Conservation (phyloP, 169 alveolate species). For the Plasmodium berghei region DNA sequence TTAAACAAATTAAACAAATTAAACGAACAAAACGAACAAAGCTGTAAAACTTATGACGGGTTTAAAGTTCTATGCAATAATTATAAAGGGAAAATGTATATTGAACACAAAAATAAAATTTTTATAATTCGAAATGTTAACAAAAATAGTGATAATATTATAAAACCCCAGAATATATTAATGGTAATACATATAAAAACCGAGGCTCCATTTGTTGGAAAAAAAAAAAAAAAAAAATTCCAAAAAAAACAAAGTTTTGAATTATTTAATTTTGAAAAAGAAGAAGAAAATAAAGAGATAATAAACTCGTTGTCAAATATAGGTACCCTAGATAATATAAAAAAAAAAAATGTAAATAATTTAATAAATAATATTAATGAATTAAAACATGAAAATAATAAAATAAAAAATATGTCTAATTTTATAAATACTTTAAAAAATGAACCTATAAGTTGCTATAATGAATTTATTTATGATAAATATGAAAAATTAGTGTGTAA, state of each 20-base stretch:
- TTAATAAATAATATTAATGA: conserved; percentile 40
- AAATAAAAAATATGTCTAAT: neutral
- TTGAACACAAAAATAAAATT: conserved; percentile 37
- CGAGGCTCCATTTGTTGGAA: neutral
- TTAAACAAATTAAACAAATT: neutral
- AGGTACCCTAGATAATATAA: conserved; percentile 5
- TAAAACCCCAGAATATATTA: conserved; percentile 9
- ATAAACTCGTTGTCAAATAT: conserved; percentile 27
- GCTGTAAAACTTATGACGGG: neutral
- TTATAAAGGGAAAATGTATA: conserved; percentile 35
- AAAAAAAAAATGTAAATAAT: neutral
- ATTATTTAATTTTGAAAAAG: conserved; percentile 46
- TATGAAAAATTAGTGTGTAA: conserved; percentile 8
- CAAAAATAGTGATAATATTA: conserved; percentile 21
- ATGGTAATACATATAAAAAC: neutral
- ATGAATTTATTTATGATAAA: conserved; percentile 30
- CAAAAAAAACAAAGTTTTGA: neutral
- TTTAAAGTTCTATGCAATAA: conserved; percentile 30
- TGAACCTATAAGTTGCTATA: neutral
- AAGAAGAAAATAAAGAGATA: conserved; percentile 54
- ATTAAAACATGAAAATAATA: conserved; percentile 7
- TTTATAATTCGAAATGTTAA: conserved; percentile 12
- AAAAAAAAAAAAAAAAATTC: neutral
- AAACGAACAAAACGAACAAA: neutral
- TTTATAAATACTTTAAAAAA: neutral